phyloP scores from a whole-genome alignment of 1,284 basidiomycete species.

The Baeospora myosura region DNA sequence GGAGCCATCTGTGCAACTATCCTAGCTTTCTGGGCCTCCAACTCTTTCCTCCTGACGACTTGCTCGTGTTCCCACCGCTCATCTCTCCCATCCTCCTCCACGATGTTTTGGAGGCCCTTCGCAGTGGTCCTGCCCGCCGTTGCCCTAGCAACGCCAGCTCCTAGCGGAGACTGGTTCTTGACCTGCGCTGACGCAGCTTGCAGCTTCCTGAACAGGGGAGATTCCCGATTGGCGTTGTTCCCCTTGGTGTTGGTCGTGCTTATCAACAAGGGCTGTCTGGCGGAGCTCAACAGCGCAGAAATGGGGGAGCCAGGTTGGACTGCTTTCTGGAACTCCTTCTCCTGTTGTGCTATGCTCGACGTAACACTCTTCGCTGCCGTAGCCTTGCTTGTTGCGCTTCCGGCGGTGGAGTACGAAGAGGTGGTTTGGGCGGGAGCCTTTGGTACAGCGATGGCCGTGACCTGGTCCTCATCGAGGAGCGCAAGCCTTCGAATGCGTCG shows the following conservation, averaged over 20 bases:
- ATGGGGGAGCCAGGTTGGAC: constrained; percentile 94
- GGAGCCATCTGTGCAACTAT: constrained; percentile 88
- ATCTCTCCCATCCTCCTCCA: constrained; percentile 39
- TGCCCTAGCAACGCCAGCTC: constrained; percentile 10
- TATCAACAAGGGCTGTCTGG: constrained; percentile 82
- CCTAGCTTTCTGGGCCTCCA: constrained; percentile 80
- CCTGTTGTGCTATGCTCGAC: constrained; percentile 74
- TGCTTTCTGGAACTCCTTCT: constrained; percentile 93
- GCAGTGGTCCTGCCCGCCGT: constrained; percentile 11
- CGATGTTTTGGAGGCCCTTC: constrained; percentile 39
- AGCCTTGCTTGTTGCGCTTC: constrained; percentile 12
- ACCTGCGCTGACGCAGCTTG: constrained; percentile 24
- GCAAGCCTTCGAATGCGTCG: constrained; percentile 53
- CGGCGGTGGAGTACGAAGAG: constrained; percentile 11
- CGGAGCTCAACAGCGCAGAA: constrained; percentile 83
- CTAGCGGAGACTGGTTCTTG: constrained; percentile 33
- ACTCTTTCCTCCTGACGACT: constrained; percentile 57
- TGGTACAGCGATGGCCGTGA: constrained; percentile 32
- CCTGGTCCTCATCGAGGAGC: constrained; percentile 56
- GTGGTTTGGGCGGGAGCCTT: constrained; percentile 15
- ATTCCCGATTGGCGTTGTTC: constrained; percentile 35
- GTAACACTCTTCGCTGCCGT: constrained; percentile 34
- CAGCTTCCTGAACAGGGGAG: constrained; percentile 39
- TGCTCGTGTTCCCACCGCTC: constrained; percentile 38
- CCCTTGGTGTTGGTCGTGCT: constrained; percentile 27